Evolutionary conservation across 352 stramenopile species (phyloP).

Genomic region (Phytophthora cryptogea): DNA sequence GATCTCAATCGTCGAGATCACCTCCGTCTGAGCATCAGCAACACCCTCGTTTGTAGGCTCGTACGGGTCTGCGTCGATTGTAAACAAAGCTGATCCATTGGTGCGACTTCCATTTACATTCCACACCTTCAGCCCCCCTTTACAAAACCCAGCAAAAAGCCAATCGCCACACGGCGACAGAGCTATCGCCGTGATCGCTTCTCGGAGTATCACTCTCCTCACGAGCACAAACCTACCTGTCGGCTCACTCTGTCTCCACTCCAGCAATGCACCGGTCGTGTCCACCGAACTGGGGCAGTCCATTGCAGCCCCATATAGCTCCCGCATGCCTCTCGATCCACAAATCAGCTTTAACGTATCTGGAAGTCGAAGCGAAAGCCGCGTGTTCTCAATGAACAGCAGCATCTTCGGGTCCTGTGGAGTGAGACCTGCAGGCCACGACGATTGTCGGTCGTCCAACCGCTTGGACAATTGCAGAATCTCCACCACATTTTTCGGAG

Average conservation of each 20-base stretch:
- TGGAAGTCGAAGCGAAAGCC: slow-evolving; percentile 37
- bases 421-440: not conserved
- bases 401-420: slow-evolving; percentile 24
- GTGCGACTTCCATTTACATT: slow-evolving; percentile 34
- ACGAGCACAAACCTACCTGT: slow-evolving; percentile 23
- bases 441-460: slow-evolving; percentile 10
- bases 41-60: slow-evolving; percentile 14
- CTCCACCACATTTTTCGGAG: slow-evolving; percentile 51
- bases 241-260: slow-evolving; percentile 27
- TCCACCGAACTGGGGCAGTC: slow-evolving; percentile 1
- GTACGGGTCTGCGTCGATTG: slow-evolving; percentile 25
- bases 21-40: slow-evolving; percentile 2
- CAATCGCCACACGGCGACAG: slow-evolving; percentile 48
- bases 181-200: slow-evolving; percentile 41
- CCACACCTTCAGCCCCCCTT: slow-evolving; percentile 61
- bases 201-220: slow-evolving; percentile 35
- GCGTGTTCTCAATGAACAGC: slow-evolving; percentile 58
- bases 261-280: slow-evolving; percentile 14
- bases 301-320: slow-evolving; percentile 45
- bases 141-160: slow-evolving; percentile 53
- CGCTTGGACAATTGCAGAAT: slow-evolving; percentile 58
- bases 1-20: slow-evolving; percentile 23
- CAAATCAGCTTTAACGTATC: slow-evolving; percentile 45
- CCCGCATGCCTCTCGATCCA: slow-evolving; percentile 23
- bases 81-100: slow-evolving; percentile 21